These are phyloP conservation scores for Dendrobium huoshanense DNA, from an alignment of 106 monocot genomes.

Conservation along the genomic window DNA sequence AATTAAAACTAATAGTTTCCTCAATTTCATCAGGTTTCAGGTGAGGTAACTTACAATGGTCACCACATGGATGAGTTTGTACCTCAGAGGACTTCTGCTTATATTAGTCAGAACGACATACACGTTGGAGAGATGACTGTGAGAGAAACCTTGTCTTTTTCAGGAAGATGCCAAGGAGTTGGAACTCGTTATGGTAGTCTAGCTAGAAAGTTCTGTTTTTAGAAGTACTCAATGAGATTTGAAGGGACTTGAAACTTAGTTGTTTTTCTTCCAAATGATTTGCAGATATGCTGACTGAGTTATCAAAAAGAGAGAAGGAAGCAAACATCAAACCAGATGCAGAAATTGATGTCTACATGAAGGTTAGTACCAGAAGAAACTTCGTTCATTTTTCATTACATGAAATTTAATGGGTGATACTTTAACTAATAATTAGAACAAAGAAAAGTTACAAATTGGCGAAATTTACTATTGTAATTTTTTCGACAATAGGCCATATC, in stretches of 20 bases:
- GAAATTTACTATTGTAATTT: not conserved
- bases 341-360: slow-evolving; percentile 63
- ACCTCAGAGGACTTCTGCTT: slow-evolving; percentile 43
- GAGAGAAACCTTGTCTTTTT: slow-evolving; percentile 49
- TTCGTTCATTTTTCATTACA: not conserved
- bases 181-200: slow-evolving; percentile 40
- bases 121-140: slow-evolving; percentile 62
- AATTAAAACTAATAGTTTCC: not conserved
- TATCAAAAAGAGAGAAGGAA: slow-evolving; percentile 50
- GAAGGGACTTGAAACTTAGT: not conserved
- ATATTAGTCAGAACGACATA: slow-evolving; percentile 56
- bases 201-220: not conserved
- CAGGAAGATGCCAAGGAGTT: slow-evolving; percentile 43
- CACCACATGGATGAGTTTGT: slow-evolving; percentile 58
- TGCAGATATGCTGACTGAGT: slow-evolving; percentile 53
- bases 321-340: slow-evolving; percentile 60
- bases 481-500: not conserved
- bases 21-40: not conserved
- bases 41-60: slow-evolving; percentile 43
- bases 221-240: not conserved
- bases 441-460: not conserved
- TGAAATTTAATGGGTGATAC: not conserved
- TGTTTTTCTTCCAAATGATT: not conserved
- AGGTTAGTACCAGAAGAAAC: slow-evolving; percentile 24
- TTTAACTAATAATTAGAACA: not conserved